A percentile compares a stretch with the other conserved stretches of the same genome.
Conservation (phyloP, 345 rosid species). For the Barbarea vulgaris region DNA sequence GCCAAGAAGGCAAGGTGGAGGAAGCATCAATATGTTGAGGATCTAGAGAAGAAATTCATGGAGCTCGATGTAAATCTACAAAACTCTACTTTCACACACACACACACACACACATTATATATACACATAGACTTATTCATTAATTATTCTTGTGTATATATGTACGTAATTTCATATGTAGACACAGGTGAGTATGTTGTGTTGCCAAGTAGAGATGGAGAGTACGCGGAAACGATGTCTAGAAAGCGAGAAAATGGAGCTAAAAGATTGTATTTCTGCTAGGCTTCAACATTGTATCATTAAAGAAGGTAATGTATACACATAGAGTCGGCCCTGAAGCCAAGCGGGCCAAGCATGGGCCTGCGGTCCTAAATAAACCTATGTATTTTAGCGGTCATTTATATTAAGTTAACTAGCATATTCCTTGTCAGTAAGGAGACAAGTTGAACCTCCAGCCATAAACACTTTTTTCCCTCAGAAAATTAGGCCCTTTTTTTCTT, state of each 20-base stretch:
- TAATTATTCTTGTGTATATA: neutral
- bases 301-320: neutral
- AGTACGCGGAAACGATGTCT: neutral
- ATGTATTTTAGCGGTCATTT: no score
- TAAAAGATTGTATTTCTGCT: neutral
- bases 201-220: conserved; percentile 27
- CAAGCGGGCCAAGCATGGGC: no score
- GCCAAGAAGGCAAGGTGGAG: conserved; percentile 29
- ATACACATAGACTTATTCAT: neutral
- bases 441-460: no score
- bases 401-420: no score
- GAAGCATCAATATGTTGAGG: conserved; percentile 22
- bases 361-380: no score
- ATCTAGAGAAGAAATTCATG: neutral
- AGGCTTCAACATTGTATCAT: neutral
- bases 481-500: no score
- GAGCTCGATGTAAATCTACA: conserved; percentile 14
- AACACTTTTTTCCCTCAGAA: no score
- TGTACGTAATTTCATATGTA: neutral
- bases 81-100: neutral
- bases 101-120: no score
- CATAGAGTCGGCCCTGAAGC: no score
- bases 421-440: no score
- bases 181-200: conserved; percentile 20
- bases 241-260: neutral